phyloP scores from a whole-genome alignment of 1,284 basidiomycete genomes.

The Boletus nobilissimus region DNA sequence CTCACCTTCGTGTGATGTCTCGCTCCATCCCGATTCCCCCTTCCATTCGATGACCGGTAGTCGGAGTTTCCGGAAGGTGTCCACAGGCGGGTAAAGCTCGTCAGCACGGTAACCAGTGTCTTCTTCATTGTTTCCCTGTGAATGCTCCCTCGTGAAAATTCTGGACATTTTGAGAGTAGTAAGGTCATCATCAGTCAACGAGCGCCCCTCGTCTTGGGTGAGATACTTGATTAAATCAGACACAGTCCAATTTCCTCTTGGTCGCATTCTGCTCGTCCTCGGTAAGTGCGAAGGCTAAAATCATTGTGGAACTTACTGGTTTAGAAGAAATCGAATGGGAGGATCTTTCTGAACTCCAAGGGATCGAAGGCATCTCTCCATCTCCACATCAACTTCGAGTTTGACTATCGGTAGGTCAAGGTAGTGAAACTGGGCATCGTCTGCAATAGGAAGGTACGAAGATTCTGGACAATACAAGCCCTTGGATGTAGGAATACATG shows the following conservation, averaged over 20 bases:
- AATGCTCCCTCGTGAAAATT: slow-evolving; percentile 2
- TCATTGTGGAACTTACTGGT: neutral
- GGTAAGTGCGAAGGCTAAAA: neutral
- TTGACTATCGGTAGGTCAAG: slow-evolving; percentile 7
- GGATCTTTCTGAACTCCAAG: slow-evolving; percentile 1
- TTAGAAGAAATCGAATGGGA: neutral
- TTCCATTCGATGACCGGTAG: slow-evolving; percentile 12
- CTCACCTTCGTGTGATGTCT: neutral
- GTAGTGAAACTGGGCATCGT: neutral
- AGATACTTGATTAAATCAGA: slow-evolving; percentile 3
- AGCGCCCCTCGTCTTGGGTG: neutral
- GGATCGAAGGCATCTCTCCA: neutral
- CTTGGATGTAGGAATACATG: slow-evolving; percentile 17
- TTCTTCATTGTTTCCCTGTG: neutral
- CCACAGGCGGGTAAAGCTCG: slow-evolving; percentile 8
- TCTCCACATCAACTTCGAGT: neutral
- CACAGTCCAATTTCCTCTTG: too few species aligned
- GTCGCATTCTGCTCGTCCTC: neutral
- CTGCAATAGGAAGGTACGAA: slow-evolving; percentile 2
- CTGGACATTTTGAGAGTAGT: neutral
- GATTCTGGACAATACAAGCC: neutral
- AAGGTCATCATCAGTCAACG: neutral
- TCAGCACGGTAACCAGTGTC: neutral
- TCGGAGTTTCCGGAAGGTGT: neutral
- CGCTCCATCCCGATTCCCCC: neutral